Evolutionary conservation across 768 basidiomycete genomes (phyloP), one percentile per base, ranked within the genome.

Genomic region (Xerocomus brunneocitrinus): DNA sequence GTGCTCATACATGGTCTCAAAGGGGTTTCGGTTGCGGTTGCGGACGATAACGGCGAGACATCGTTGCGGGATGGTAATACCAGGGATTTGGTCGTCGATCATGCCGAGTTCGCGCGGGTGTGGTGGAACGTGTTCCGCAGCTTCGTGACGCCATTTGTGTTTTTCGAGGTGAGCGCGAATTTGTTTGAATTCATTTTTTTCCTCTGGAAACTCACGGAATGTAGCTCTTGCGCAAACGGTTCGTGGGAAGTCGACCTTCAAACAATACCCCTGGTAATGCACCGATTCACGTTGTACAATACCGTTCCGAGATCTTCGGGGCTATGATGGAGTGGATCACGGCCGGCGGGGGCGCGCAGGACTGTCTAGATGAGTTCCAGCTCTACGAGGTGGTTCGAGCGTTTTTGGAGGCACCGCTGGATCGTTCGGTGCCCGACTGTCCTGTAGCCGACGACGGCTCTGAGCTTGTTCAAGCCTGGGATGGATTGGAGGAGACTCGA

Each of bases 71-170:
- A 89, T 58, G 83, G 84, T 2, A 87, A 82, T 72, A 87, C 86
- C 0, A 74, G 88, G 32, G 83, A 88, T 45, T 71, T 91, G 40
- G 73, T 82, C 25, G 79, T 92, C 13, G 90, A 92, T 70, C 79
- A 82, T 42, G 72, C 63, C 2, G 90, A 91, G 62, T 92, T 89
- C 70, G 76, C 83, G 2, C 76, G 74, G 41, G 79, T 89, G 3
- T 93, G 90, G 89, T 93, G 90, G 89, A 84, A 79, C 56, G 81
- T 82, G 19, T 93, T 89, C 64, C 77, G 91, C 39, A 89, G 87
- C 61, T 90, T 92, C 58, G 80, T 92, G 8, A 84, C 86, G 0
- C 90, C 91, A 0, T 67, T 86, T 8, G 86, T 87, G 2, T 88
- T 93, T 61, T 91, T 93, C 65, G 89, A 92, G 83, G 91, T 90